Percentiles rank a stretch among this genome's conserved stretches.
Evolutionary conservation across 2,329 filamentous ascomycete genomes (phyloP).

Genomic region (Alternaria conjuncta): DNA sequence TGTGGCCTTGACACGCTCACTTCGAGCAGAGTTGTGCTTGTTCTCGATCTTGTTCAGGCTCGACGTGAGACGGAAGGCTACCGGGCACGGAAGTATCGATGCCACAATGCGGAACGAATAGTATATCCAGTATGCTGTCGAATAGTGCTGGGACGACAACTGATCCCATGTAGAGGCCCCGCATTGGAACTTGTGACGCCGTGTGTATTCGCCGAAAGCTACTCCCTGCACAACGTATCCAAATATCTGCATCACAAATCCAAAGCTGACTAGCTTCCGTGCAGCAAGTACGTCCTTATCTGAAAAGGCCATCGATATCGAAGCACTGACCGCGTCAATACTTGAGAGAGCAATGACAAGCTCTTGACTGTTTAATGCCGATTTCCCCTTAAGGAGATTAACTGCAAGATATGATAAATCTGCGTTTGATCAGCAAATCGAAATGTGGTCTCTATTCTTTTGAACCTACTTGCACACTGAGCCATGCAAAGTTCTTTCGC

Average conservation of each 20-base stretch:
- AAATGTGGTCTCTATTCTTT: no score
- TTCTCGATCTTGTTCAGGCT: background rate
- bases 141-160: background rate
- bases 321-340: background rate
- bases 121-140: background rate
- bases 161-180: accelerated
- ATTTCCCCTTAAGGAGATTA: background rate
- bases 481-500: background rate
- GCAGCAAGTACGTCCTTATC: background rate
- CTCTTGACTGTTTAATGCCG: accelerated
- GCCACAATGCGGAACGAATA: accelerated
- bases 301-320: background rate
- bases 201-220: background rate
- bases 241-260: accelerated
- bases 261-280: background rate
- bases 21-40: background rate
- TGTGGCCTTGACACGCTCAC: background rate
- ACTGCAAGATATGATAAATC: no score
- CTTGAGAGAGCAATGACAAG: background rate
- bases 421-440: no score
- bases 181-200: background rate
- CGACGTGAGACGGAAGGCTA: background rate
- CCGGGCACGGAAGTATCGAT: accelerated
- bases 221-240: accelerated
- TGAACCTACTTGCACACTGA: background rate